Percentiles rank a stretch among this genome's conserved stretches.
These are phyloP conservation scores for Catharanthus roseus DNA, from an alignment of 257 asterid species.

Conservation along the genomic window DNA sequence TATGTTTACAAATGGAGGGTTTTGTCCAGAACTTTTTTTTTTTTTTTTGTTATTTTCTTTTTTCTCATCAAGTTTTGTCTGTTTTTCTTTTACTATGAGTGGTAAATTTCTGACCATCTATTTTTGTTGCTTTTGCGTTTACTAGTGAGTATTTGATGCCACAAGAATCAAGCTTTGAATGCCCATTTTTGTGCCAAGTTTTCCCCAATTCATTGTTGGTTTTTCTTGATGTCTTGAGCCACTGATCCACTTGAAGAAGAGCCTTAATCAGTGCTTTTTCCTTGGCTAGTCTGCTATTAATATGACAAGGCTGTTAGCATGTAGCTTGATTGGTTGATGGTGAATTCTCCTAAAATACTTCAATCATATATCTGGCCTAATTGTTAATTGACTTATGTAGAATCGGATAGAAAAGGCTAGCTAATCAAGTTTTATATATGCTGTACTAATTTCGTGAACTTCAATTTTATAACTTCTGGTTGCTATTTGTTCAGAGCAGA, in stretches of 20 bases:
- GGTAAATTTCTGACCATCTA: neutral
- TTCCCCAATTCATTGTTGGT: neutral
- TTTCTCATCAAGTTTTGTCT: too few relatives aligned
- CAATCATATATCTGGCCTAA: neutral
- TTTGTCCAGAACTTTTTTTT: neutral
- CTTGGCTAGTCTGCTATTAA: neutral
- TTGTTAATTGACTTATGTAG: neutral
- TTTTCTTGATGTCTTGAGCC: neutral
- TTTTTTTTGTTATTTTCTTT: too few relatives aligned
- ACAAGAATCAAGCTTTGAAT: neutral
- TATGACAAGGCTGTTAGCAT: too few relatives aligned
- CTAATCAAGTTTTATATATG: neutral
- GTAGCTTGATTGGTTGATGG: neutral
- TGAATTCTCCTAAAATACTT: neutral
- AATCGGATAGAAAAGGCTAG: neutral
- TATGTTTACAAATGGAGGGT: too few relatives aligned
- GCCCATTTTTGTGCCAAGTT: neutral
- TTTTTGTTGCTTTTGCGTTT: neutral
- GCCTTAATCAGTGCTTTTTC: neutral
- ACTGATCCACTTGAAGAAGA: neutral
- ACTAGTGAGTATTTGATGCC: neutral
- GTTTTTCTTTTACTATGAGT: neutral
- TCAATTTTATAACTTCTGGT: neutral
- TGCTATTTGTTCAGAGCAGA: too few relatives aligned
- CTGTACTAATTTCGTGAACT: neutral